Conservation (phyloP, 2,329 filamentous ascomycete genomes). For the Aaosphaeria arxii region DNA sequence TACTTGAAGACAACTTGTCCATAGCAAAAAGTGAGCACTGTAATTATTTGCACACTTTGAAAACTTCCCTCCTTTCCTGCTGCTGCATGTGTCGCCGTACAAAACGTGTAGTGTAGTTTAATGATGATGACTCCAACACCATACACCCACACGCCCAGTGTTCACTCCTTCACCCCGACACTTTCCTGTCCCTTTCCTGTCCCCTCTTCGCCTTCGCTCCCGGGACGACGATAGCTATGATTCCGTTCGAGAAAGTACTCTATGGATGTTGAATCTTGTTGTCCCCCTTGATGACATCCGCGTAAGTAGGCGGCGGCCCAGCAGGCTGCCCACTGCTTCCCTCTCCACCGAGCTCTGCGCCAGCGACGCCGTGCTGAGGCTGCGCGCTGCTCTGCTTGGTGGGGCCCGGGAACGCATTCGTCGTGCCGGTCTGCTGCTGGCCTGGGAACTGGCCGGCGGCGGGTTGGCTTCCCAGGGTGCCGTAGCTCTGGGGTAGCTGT, state of each 20-base stretch:
- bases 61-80: no score
- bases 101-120: no score
- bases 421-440: conserved; percentile 35
- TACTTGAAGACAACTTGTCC: no score
- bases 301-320: conserved; percentile 75
- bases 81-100: no score
- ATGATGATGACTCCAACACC: no score
- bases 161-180: no score
- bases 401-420: conserved; percentile 27
- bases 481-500: conserved; percentile 26
- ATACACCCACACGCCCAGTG: no score
- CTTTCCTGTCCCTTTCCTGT: no score
- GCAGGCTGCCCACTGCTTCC: conserved; percentile 27
- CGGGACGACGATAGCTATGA: no score
- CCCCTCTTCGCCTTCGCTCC: no score
- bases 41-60: no score
- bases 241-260: background rate
- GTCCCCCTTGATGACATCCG: conserved; percentile 84
- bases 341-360: conserved; percentile 11
- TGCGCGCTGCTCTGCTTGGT: conserved; percentile 15
- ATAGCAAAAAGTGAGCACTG: no score
- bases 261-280: conserved; percentile 71
- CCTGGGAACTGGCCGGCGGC: conserved; percentile 42
- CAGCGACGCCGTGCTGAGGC: conserved; percentile 10
- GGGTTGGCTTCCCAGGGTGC: conserved; percentile 39